Conservation (phyloP, 257 asterid species). For the Cinchona pubescens region DNA sequence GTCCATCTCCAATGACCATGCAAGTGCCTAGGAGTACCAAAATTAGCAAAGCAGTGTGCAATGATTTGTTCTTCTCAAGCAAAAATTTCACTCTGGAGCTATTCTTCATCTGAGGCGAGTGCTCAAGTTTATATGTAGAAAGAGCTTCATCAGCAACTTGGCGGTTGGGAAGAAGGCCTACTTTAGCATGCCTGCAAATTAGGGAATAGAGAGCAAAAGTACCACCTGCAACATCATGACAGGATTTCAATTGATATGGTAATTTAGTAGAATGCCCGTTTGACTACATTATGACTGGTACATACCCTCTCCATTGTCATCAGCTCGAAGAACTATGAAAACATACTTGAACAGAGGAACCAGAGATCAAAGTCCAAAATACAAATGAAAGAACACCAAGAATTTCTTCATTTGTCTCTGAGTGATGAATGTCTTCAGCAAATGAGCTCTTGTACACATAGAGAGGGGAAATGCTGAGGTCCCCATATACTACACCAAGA, state of each 20-base stretch:
- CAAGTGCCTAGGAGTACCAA: conserved; percentile 94
- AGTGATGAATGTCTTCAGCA: conserved; percentile 95
- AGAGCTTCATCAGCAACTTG: conserved; percentile 90
- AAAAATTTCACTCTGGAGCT: conserved; percentile 65
- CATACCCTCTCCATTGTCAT: conserved; percentile 96
- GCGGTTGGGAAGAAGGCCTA: conserved; percentile 84
- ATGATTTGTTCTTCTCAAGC: conserved; percentile 80
- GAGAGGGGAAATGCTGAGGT: conserved; percentile 96
- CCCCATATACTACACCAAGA: conserved; percentile 96
- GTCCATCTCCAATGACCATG: conserved; percentile 98
- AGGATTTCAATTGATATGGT: conserved; percentile 13
- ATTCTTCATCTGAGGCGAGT: conserved; percentile 55
- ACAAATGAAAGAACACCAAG: conserved; percentile 90
- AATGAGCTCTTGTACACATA: conserved; percentile 94
- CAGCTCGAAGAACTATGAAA: conserved; percentile 84
- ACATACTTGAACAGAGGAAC: conserved; percentile 92
- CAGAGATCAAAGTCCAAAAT: conserved; percentile 88
- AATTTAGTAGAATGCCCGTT: not conserved
- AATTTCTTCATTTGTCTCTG: conserved; percentile 90
- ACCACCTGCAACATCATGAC: conserved; percentile 67
- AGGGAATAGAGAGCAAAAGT: conserved; percentile 92
- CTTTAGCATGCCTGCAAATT: conserved; percentile 96
- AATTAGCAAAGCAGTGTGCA: conserved; percentile 74
- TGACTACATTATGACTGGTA: not conserved
- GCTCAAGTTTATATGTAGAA: conserved; percentile 81